Conservation (phyloP, 805 yeast genomes). For the Candida maesae region DNA sequence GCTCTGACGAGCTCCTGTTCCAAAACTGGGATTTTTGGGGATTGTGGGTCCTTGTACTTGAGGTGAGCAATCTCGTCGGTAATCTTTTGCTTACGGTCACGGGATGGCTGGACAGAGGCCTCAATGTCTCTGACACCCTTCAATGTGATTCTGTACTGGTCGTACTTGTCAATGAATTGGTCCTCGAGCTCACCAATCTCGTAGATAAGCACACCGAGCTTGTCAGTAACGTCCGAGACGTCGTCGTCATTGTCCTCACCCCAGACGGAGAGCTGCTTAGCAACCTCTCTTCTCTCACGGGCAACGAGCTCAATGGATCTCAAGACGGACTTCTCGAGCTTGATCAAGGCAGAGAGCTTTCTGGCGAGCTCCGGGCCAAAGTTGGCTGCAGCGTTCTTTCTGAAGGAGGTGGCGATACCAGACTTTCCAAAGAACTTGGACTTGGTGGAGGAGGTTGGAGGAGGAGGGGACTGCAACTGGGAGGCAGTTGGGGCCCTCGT, state of each 20-base stretch:
- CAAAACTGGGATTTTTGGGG: constrained; percentile 90
- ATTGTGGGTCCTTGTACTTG: constrained; percentile 97
- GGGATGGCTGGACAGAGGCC: constrained; percentile 95
- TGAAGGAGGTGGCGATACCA: constrained; percentile 62
- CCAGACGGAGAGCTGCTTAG: constrained; percentile 95
- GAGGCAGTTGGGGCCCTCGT: constrained; percentile 81
- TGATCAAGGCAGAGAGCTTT: constrained; percentile 85
- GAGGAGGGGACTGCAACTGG: constrained; percentile 75
- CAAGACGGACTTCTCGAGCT: constrained; percentile 95
- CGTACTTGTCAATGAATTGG: constrained; percentile 96
- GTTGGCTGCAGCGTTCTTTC: constrained; percentile 85
- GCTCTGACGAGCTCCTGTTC: constrained; percentile 99
- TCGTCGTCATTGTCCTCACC: constrained; percentile 98
- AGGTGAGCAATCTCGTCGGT: constrained; percentile 97
- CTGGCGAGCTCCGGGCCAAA: constrained; percentile 94
- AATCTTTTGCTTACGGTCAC: constrained; percentile 96
- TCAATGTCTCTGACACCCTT: constrained; percentile 95
- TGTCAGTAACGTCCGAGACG: constrained; percentile 94
- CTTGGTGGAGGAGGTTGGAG: constrained; percentile 72
- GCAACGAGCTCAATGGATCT: constrained; percentile 91
- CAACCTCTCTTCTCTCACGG: constrained; percentile 91
- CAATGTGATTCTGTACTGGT: constrained; percentile 93
- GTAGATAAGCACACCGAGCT: constrained; percentile 90
- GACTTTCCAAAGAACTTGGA: constrained; percentile 74
- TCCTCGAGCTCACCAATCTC: constrained; percentile 98